A percentile compares a stretch with the other conserved stretches of the same genome.
These are phyloP conservation scores for Aureobasidium sp. DNA, from an alignment of 2,329 filamentous ascomycete species.

Conservation along the genomic window DNA sequence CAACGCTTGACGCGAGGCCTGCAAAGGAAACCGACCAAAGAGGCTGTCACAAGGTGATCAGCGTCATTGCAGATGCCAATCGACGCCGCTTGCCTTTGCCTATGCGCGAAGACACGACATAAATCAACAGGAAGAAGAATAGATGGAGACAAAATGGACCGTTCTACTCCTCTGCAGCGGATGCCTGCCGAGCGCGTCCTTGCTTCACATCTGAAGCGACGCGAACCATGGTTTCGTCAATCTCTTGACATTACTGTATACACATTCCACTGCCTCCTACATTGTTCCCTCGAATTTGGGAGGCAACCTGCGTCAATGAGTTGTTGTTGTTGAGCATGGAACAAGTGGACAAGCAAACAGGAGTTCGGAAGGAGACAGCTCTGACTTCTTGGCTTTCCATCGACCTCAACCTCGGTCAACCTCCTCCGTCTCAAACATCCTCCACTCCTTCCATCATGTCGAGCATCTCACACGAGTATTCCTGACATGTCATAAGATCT, in stretches of 20 bases:
- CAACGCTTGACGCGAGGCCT: not conserved
- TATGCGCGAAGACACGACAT: not conserved
- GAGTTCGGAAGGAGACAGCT: not conserved
- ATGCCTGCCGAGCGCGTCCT: conserved; percentile 3
- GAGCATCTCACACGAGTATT: not conserved
- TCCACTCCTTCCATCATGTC: not conserved
- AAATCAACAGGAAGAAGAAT: not conserved
- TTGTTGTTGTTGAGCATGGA: not conserved
- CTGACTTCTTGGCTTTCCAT: not conserved
- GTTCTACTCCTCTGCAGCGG: conserved; percentile 3
- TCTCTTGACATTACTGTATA: not conserved
- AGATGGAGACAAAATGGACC: not conserved
- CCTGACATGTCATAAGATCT: not conserved
- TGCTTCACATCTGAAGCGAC: not conserved
- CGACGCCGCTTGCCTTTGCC: not conserved
- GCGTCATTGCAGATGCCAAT: not conserved
- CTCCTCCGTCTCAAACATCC: not conserved
- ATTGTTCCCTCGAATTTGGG: not conserved
- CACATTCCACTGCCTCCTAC: not conserved
- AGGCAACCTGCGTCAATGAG: not conserved
- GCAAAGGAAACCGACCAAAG: conserved; percentile 1
- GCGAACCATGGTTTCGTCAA: conserved; percentile 2
- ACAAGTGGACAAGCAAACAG: not conserved
- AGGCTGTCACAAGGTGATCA: not conserved
- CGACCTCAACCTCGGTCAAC: not conserved